phyloP scores from a whole-genome alignment of 352 stramenopile genomes.

The Pythium guiyangense region DNA sequence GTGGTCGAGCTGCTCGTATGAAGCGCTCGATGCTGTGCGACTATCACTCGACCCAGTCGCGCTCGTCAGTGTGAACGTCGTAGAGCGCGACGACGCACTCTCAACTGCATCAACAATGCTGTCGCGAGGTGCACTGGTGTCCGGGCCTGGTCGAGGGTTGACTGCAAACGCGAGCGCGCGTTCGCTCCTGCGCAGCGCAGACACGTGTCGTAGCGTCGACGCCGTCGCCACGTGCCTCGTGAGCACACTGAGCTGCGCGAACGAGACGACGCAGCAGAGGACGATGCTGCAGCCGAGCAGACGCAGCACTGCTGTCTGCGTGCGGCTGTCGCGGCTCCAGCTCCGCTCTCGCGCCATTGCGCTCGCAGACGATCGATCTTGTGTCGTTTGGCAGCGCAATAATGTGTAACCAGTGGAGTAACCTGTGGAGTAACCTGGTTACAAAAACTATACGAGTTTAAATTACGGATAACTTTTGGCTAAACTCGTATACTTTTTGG shows the following conservation, averaged over 20 bases:
- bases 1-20: no score
- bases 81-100: neutral
- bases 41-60: no score
- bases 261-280: constrained; percentile 2
- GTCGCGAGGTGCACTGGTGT: neutral
- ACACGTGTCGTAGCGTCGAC: neutral
- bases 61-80: neutral
- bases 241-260: constrained; percentile 1
- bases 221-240: neutral
- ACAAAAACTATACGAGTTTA: no score
- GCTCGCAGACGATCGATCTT: no score
- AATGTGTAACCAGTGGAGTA: no score
- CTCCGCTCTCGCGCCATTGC: neutral
- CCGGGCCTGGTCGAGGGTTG: neutral
- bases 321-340: neutral
- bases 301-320: neutral
- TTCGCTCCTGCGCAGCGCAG: neutral
- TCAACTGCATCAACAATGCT: neutral
- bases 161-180: neutral
- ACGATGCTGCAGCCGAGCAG: constrained; percentile 4
- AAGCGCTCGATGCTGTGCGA: no score
- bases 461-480: no score
- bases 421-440: no score
- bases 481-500: no score
- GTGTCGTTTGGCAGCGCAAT: no score